These are phyloP conservation scores for Gossypium trilobum DNA, from an alignment of 441 rosid genomes.

Conservation along the genomic window DNA sequence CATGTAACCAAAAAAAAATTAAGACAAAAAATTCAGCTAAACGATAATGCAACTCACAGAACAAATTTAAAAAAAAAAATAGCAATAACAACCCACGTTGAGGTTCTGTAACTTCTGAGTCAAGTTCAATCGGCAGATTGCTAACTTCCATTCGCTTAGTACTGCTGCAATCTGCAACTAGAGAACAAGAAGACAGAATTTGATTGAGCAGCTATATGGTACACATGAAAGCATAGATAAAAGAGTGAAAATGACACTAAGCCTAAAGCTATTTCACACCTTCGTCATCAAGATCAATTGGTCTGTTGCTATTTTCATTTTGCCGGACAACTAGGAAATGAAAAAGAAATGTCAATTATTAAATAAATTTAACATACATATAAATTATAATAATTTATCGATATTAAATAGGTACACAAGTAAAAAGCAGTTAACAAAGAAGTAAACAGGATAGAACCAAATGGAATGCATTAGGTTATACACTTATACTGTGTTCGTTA, in stretches of 20 bases:
- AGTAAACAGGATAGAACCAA: neutral
- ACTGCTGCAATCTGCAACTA: neutral
- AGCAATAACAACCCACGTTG: constrained; percentile 1
- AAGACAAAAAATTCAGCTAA: no score
- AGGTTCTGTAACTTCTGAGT: neutral
- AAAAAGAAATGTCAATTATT: neutral
- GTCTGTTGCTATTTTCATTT: neutral
- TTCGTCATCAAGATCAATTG: constrained; percentile 12
- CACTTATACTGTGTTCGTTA: neutral
- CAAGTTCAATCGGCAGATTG: neutral
- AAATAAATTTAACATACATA: neutral
- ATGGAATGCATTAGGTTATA: neutral
- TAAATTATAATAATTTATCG: neutral
- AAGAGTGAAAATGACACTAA: constrained; percentile 9
- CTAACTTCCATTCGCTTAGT: neutral
- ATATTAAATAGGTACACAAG: neutral
- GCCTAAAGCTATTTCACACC: neutral
- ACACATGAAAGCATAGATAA: neutral
- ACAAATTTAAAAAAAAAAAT: no score
- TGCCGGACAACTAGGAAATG: neutral
- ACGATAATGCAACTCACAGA: no score
- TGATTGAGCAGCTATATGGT: neutral
- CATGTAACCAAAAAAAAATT: no score
- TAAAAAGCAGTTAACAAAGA: neutral
- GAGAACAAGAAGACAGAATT: neutral